These are phyloP conservation scores for Decorospora gaudefroyi DNA, from an alignment of 2,329 filamentous ascomycete species.

Conservation along the genomic window DNA sequence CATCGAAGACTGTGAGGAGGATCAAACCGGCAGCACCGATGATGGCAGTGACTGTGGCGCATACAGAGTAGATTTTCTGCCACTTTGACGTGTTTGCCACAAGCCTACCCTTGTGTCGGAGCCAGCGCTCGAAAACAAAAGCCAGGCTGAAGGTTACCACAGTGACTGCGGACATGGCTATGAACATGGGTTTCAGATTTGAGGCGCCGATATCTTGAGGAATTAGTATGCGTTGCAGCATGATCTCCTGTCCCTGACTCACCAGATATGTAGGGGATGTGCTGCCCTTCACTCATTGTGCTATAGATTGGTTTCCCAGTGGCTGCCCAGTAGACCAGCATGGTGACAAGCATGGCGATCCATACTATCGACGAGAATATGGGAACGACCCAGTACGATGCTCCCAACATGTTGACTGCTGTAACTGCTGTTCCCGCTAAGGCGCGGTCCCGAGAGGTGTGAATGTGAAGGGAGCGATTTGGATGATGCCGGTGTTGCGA, in stretches of 20 bases:
- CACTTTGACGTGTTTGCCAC: constrained; percentile 68
- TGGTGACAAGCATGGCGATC: constrained; percentile 66
- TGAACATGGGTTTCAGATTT: constrained; percentile 75
- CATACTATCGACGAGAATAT: constrained; percentile 63
- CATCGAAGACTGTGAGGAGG: constrained; percentile 84
- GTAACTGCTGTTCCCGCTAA: too few species aligned
- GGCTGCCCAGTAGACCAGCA: constrained; percentile 72
- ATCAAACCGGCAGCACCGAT: constrained; percentile 80
- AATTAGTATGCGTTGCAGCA: constrained; percentile 21
- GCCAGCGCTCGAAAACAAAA: constrained; percentile 80
- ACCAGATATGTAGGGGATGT: constrained; percentile 74
- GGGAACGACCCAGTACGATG: constrained; percentile 67
- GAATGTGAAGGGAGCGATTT: neutral
- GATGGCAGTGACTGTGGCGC: constrained; percentile 70
- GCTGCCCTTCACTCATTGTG: constrained; percentile 63
- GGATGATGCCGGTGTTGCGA: neutral
- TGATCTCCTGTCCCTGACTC: constrained; percentile 13
- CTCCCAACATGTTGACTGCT: constrained; percentile 38
- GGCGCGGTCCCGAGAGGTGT: neutral
- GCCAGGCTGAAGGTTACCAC: constrained; percentile 79
- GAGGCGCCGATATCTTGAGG: constrained; percentile 60
- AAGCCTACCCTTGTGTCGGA: constrained; percentile 80
- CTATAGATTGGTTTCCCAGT: constrained; percentile 61
- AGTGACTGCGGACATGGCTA: constrained; percentile 70
- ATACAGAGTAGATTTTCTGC: constrained; percentile 65